phyloP scores from a whole-genome alignment of 2,329 filamentous ascomycete species.

The Aspergillus nomiae region DNA sequence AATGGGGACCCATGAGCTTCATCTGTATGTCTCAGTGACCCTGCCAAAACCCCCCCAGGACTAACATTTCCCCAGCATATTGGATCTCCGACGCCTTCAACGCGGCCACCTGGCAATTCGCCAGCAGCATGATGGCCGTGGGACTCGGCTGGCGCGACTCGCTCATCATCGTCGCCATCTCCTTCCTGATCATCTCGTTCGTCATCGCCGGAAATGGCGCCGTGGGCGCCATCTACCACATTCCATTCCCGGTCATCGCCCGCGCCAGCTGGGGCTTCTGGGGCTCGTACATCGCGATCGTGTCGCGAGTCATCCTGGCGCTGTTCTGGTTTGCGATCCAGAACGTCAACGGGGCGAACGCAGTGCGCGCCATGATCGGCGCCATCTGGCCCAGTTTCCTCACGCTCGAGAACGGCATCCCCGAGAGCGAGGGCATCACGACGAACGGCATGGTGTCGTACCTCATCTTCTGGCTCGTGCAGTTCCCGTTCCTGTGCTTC shows the following conservation, averaged over 20 bases:
- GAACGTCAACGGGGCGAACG: slow-evolving; percentile 63
- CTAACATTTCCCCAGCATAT: slow-evolving; percentile 39
- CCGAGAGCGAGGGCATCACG: slow-evolving; percentile 47
- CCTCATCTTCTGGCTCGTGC: slow-evolving; percentile 48
- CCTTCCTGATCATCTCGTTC: slow-evolving; percentile 56
- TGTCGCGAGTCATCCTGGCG: slow-evolving; percentile 57
- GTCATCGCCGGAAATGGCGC: slow-evolving; percentile 65
- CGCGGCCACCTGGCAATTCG: slow-evolving; percentile 58
- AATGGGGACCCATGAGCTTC: slow-evolving; percentile 51
- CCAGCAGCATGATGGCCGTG: slow-evolving; percentile 51
- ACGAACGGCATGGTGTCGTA: slow-evolving; percentile 49
- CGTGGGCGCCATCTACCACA: slow-evolving; percentile 54
- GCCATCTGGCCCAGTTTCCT: slow-evolving; percentile 53
- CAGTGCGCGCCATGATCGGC: slow-evolving; percentile 53
- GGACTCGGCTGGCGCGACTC: slow-evolving; percentile 58
- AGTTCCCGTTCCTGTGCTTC: slow-evolving; percentile 49
- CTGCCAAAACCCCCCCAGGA: not conserved
- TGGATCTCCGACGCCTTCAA: slow-evolving; percentile 58
- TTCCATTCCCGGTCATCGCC: slow-evolving; percentile 59
- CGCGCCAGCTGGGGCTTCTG: slow-evolving; percentile 61
- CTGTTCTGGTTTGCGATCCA: slow-evolving; percentile 69
- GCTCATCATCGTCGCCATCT: slow-evolving; percentile 51
- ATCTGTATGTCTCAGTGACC: slow-evolving; percentile 29
- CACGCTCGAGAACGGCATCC: slow-evolving; percentile 40
- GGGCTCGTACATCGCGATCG: slow-evolving; percentile 57